Base-by-base conservation (phyloP, 768 basidiomycete species). In the Antrodiella citrinella region DNA sequence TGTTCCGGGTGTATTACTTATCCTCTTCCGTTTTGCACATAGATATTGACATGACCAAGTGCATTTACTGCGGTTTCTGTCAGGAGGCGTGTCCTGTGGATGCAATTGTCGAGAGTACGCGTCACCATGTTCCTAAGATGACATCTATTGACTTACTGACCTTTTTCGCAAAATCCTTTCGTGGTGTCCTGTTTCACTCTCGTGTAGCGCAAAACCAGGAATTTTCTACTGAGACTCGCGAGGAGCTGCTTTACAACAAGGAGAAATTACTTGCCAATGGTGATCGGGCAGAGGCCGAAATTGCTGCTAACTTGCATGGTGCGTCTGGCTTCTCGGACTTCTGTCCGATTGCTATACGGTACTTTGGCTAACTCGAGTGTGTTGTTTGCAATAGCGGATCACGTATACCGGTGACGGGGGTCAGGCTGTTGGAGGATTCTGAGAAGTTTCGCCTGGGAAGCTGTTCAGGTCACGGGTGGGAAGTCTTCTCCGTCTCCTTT, bases 21-120 rank as follows among this genome's bases (percentile, higher is more conserved):
- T 52, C 44, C 50, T 45, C 52, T 39, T 40, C 47, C 52, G n/a
- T n/a, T n/a, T n/a, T n/a, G n/a, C 44, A 47, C 47, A 23, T 57
- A 94, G 91, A 98, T 70, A 93, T 98, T 61, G 96, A 99, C 67
- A 99, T 99, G 96, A 99, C 96, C 52, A 98, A 94, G 76, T 98
- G 96, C 71, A 99, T 99, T 62, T 99, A 99, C 75, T 99, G 96
- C 69, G 96, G 96, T 48, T 98, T 97, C 77, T 98, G 96, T 68
- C 95, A 98, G 69, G 96, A 98, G 71, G 96, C 96, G 24, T 99
- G 96, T 67, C 96, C 96, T 2, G 96, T 98, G 51, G 96, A 98
- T 69, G 96, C 96, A 52, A 98, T 99, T 60, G 96, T 99, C 49
- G 96, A 98, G 74, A 95, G 94, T 95, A 64, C 57, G 91, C 72